Conservation (phyloP, 1,139 yeast species). For the Magnusiomyces fungicola region DNA sequence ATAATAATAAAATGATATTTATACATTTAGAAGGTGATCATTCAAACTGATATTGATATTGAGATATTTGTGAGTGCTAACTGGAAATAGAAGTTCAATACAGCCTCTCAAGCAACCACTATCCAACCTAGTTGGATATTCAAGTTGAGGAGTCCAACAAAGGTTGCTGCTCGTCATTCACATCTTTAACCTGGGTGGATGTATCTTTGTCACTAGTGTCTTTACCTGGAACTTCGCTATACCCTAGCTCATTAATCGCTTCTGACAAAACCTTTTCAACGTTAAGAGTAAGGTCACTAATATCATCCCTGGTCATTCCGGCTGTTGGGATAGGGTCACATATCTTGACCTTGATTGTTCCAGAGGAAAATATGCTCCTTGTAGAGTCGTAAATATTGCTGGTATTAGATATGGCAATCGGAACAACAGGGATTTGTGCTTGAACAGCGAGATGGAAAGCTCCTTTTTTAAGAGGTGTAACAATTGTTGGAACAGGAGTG, state of each 20-base stretch:
- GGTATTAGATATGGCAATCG: constrained; percentile 80
- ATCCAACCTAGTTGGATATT: too few relatives aligned
- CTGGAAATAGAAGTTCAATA: too few relatives aligned
- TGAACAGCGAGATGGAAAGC: constrained; percentile 96
- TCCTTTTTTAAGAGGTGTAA: constrained; percentile 84
- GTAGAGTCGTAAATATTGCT: constrained; percentile 61
- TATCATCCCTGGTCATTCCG: constrained; percentile 53
- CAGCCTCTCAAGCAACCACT: too few relatives aligned
- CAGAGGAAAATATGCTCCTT: constrained; percentile 40
- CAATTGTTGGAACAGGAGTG: constrained; percentile 53
- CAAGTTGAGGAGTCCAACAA: neutral
- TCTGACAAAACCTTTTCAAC: constrained; percentile 36
- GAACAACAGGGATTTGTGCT: constrained; percentile 82
- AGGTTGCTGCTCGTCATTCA: neutral
- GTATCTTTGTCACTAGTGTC: neutral
- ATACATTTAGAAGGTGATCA: too few relatives aligned
- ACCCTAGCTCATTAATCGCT: constrained; percentile 31
- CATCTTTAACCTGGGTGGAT: neutral
- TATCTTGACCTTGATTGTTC: constrained; percentile 57
- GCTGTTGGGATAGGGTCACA: constrained; percentile 59
- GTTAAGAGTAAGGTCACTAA: constrained; percentile 42
- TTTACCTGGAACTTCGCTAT: constrained; percentile 17
- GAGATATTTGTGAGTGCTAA: too few relatives aligned
- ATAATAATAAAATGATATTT: too few relatives aligned
- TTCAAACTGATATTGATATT: too few relatives aligned